Conservation (phyloP, 1,284 basidiomycete genomes). For the Flammula alnicola region DNA sequence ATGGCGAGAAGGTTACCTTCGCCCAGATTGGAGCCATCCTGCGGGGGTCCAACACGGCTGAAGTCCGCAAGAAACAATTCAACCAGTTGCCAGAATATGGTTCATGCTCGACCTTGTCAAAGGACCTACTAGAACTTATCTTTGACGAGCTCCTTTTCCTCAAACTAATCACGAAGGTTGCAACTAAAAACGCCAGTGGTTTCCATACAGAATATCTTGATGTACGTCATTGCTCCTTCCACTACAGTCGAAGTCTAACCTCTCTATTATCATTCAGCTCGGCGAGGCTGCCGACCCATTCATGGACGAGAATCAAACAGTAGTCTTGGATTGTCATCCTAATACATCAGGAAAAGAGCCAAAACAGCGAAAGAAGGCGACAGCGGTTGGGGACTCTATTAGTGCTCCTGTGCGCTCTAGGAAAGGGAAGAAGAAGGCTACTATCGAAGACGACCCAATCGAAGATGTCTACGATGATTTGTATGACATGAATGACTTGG, state of each 20-base stretch:
- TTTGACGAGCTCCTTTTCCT: slow-evolving; percentile 59
- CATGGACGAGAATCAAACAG: slow-evolving; percentile 23
- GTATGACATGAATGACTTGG: slow-evolving; percentile 24
- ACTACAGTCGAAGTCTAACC: not conserved
- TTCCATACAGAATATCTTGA: slow-evolving; percentile 43
- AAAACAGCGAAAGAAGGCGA: slow-evolving; percentile 21
- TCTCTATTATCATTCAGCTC: not conserved
- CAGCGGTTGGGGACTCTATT: slow-evolving; percentile 16
- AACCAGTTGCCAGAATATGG: slow-evolving; percentile 57
- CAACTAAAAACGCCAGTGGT: slow-evolving; percentile 37
- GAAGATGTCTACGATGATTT: slow-evolving; percentile 33
- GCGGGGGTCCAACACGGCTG: slow-evolving; percentile 59
- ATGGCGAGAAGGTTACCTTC: slow-evolving; percentile 52
- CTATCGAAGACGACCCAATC: slow-evolving; percentile 34
- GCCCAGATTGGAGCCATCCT: slow-evolving; percentile 60
- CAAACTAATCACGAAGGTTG: slow-evolving; percentile 41
- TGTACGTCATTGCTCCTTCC: slow-evolving; percentile 33
- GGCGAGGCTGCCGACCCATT: slow-evolving; percentile 19
- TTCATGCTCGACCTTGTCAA: slow-evolving; percentile 51
- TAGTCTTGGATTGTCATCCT: slow-evolving; percentile 34
- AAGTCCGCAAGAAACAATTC: slow-evolving; percentile 54
- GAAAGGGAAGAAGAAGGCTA: slow-evolving; percentile 33
- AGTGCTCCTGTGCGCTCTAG: slow-evolving; percentile 21
- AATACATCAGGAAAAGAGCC: slow-evolving; percentile 23
- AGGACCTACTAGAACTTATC: slow-evolving; percentile 62